Percentiles rank a stretch among this genome's conserved stretches.
These are phyloP conservation scores for Diplodia mutila DNA, from an alignment of 2,329 filamentous ascomycete species.

Conservation along the genomic window DNA sequence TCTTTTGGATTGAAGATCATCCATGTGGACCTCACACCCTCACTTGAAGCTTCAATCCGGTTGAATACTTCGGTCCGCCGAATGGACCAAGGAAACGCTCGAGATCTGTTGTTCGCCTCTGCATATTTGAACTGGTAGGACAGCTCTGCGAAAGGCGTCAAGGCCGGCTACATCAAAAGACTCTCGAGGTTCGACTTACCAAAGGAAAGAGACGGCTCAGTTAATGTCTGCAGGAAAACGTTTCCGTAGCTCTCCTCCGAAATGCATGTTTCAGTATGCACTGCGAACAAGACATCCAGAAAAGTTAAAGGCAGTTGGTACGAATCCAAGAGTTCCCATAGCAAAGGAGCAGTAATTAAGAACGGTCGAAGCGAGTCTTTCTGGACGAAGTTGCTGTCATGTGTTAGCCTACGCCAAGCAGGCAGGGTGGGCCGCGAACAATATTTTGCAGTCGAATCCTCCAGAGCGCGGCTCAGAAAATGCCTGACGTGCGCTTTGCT, in stretches of 20 bases:
- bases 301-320: not conserved
- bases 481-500: not conserved
- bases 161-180: not conserved
- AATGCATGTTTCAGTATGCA: conserved; percentile 15
- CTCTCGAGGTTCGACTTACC: not conserved
- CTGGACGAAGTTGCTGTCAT: not conserved
- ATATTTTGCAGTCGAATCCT: not conserved
- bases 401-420: not conserved
- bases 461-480: not conserved
- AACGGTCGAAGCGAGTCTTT: conserved; percentile 12
- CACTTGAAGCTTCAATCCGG: not conserved
- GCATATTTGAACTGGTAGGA: conserved; percentile 22
- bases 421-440: not conserved
- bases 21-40: not conserved
- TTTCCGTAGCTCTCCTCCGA: conserved; percentile 22
- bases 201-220: not conserved
- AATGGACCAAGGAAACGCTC: conserved; percentile 7
- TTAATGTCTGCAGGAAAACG: not conserved
- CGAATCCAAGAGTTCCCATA: not conserved
- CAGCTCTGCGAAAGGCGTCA: not conserved
- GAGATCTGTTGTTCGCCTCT: not conserved
- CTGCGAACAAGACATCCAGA: conserved; percentile 11
- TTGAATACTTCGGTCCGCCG: conserved; percentile 13
- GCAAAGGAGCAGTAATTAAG: conserved; percentile 10
- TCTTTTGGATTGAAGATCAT: conserved; percentile 20